phyloP scores from a whole-genome alignment of 1,284 basidiomycete genomes.

The Malassezia nana region DNA sequence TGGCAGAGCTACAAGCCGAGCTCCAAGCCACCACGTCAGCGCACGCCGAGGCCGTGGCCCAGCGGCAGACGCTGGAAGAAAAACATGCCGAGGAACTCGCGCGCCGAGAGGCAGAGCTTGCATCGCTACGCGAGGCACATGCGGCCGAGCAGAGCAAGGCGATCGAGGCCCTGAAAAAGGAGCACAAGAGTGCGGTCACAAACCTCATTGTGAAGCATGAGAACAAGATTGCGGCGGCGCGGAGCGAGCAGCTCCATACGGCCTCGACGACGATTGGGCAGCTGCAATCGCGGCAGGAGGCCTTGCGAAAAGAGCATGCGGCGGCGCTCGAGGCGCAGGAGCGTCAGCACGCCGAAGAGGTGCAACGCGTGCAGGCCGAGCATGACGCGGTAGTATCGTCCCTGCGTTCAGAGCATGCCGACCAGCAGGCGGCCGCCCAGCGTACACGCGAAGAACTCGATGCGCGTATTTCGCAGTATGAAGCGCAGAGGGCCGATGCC shows the following conservation, averaged over 20 bases:
- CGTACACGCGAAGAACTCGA: not conserved
- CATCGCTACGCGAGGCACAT: not conserved
- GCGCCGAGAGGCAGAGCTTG: not conserved
- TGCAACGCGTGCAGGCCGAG: not conserved
- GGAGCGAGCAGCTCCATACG: not conserved
- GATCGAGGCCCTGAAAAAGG: conserved; percentile 15
- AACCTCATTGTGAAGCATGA: conserved; percentile 20
- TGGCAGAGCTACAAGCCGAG: not conserved
- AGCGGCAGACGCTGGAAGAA: not conserved
- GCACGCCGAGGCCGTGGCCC: not conserved
- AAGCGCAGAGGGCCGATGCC: not conserved
- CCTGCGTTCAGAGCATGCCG: not conserved
- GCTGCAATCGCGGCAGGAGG: conserved; percentile 4
- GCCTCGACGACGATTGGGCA: not conserved
- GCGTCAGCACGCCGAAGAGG: not conserved
- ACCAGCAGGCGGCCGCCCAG: not conserved
- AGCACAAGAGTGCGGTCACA: conserved; percentile 17
- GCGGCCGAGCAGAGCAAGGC: conserved; percentile 20
- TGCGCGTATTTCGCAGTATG: not conserved
- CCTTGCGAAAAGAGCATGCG: conserved; percentile 7
- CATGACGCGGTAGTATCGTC: not conserved
- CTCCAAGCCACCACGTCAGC: not conserved
- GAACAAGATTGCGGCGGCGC: conserved; percentile 14
- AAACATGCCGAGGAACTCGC: not conserved
- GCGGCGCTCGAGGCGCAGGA: not conserved